Conservation (phyloP, 805 yeast genomes). For the Cyberlindnera maritima region DNA sequence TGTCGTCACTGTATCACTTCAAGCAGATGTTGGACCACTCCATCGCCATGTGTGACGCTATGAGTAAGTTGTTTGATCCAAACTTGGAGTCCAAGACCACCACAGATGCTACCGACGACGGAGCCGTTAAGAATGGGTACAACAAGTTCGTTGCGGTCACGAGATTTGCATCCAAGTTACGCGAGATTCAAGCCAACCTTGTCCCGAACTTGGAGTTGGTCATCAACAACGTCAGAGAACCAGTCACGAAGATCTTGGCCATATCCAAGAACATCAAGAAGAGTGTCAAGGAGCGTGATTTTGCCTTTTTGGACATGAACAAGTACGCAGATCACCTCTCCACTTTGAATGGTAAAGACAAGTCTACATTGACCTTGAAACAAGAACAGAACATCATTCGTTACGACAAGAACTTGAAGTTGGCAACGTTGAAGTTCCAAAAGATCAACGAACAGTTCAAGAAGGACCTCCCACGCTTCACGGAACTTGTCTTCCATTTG, state of each 20-base stretch:
- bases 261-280: slow-evolving; percentile 29
- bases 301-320: slow-evolving; percentile 39
- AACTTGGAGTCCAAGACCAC: slow-evolving; percentile 1
- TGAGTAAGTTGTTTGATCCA: slow-evolving; percentile 14
- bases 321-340: slow-evolving; percentile 27
- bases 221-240: slow-evolving; percentile 24
- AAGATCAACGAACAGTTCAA: slow-evolving; percentile 38
- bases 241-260: slow-evolving; percentile 14
- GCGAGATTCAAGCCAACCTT: slow-evolving; percentile 3
- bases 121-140: neutral
- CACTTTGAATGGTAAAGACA: slow-evolving; percentile 22
- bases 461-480: slow-evolving; percentile 45
- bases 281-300: slow-evolving; percentile 31
- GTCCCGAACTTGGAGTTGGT: slow-evolving; percentile 28
- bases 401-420: slow-evolving; percentile 30
- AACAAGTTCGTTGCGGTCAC: neutral
- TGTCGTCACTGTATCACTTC: slow-evolving; percentile 4
- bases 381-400: slow-evolving; percentile 36
- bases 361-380: slow-evolving; percentile 32
- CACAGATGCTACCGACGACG: neutral
- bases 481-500: slow-evolving; percentile 32
- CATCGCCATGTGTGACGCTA: slow-evolving; percentile 3
- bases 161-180: slow-evolving; percentile 11
- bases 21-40: slow-evolving; percentile 11
- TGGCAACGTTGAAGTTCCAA: slow-evolving; percentile 36